Percentiles rank a stretch among this genome's conserved stretches.
phyloP scores from a whole-genome alignment of 2,329 filamentous ascomycete genomes.

The Sphaerulina populicola region DNA sequence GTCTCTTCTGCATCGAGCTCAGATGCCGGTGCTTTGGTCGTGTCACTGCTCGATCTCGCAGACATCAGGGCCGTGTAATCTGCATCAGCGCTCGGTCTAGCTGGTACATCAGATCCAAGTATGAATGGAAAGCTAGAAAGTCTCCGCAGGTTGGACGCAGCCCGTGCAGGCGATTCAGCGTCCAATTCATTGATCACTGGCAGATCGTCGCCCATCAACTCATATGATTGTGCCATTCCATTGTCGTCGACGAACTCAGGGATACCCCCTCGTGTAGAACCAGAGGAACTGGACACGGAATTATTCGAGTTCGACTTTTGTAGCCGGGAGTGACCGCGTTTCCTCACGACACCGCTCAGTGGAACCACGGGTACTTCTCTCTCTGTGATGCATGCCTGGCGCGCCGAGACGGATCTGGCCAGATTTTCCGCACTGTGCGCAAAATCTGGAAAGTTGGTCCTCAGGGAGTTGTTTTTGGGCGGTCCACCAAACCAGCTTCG shows the following conservation, averaged over 20 bases:
- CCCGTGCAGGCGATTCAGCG: conserved; percentile 2
- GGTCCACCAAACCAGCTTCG: conserved; percentile 5
- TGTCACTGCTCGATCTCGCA: conserved; percentile 6
- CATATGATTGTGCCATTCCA: background rate
- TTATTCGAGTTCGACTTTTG: conserved; percentile 7
- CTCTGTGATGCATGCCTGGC: background rate
- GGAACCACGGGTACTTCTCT: background rate
- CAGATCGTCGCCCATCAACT: conserved; percentile 7
- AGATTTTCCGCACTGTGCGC: conserved; percentile 8
- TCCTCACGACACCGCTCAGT: background rate
- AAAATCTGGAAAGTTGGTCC: conserved; percentile 5
- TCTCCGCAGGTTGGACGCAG: background rate
- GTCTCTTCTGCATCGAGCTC: conserved; percentile 3
- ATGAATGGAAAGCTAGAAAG: conserved; percentile 8
- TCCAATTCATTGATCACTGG: conserved; percentile 9
- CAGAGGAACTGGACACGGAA: too few species aligned
- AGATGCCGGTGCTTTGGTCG: conserved; percentile 1
- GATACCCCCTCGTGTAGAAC: background rate
- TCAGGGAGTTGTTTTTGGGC: background rate
- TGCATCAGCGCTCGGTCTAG: background rate
- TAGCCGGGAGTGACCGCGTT: conserved; percentile 1
- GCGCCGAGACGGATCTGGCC: background rate
- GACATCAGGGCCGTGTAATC: background rate
- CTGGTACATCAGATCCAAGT: background rate
- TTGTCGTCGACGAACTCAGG: background rate